A percentile compares a stretch with the other conserved stretches of the same genome.
These are phyloP conservation scores for Nemania serpens DNA, from an alignment of 2,329 filamentous ascomycete species.

Conservation along the genomic window DNA sequence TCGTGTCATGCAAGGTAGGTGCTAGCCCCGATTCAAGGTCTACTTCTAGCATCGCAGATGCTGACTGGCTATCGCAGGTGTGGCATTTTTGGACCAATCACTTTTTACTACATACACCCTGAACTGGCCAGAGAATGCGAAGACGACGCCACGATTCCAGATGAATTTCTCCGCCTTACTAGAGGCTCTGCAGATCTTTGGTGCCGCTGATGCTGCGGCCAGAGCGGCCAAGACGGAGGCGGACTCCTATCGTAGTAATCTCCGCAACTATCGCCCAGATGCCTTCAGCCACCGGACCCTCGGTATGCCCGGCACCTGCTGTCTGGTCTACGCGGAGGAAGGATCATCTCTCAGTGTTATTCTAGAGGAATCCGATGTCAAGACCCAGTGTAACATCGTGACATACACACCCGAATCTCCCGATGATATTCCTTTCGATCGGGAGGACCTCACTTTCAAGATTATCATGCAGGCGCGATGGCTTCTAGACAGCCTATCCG, in stretches of 20 bases:
- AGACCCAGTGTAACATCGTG: constrained; percentile 85
- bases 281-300: constrained; percentile 84
- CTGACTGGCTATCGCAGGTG: constrained; percentile 50
- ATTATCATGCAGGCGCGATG: constrained; percentile 87
- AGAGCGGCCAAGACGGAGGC: constrained; percentile 62
- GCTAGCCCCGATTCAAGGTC: neutral
- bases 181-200: constrained; percentile 95
- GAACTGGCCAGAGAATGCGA: constrained; percentile 54
- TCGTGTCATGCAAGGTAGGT: constrained; percentile 84
- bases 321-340: constrained; percentile 73
- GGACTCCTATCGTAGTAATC: constrained; percentile 64
- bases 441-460: constrained; percentile 81
- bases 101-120: constrained; percentile 87
- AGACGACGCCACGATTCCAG: constrained; percentile 73
- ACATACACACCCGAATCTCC: constrained; percentile 80
- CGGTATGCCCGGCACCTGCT: constrained; percentile 84
- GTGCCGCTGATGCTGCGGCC: constrained; percentile 71
- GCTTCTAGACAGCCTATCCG: constrained; percentile 72
- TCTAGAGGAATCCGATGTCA: constrained; percentile 83
- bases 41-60: constrained; percentile 1
- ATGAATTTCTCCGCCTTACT: constrained; percentile 86
- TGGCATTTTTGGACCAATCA: constrained; percentile 83
- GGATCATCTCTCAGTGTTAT: constrained; percentile 84
- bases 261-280: constrained; percentile 66
- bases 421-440: constrained; percentile 86